Evolutionary conservation across 306 rosid species (phyloP).

Genomic region (Comarum palustre): DNA sequence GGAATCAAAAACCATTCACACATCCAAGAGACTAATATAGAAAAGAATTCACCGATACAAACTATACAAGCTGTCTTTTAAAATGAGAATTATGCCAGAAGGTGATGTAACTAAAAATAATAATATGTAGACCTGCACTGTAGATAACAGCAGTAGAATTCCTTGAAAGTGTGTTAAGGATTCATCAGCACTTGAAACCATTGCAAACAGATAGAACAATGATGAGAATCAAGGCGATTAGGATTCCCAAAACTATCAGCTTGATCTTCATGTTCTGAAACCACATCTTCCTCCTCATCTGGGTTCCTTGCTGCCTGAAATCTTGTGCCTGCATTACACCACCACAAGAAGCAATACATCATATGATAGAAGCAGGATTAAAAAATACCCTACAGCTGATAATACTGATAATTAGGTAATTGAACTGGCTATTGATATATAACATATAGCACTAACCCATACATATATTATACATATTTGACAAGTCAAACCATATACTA

Average conservation of each 20-base stretch:
- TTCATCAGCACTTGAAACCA: constrained; percentile 66
- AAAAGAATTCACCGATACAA: constrained; percentile 24
- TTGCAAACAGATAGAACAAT: constrained; percentile 65
- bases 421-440: neutral
- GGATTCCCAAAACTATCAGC: constrained; percentile 71
- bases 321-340: constrained; percentile 70
- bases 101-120: constrained; percentile 31
- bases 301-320: constrained; percentile 87
- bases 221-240: constrained; percentile 67
- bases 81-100: constrained; percentile 23
- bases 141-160: constrained; percentile 4
- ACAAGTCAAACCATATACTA: neutral
- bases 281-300: constrained; percentile 96
- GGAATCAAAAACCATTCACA: constrained; percentile 20
- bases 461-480: neutral
- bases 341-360: constrained; percentile 7
- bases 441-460: neutral
- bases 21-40: constrained; percentile 17
- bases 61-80: constrained; percentile 53
- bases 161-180: constrained; percentile 12
- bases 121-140: neutral
- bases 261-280: constrained; percentile 85
- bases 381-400: neutral
- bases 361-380: neutral
- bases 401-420: neutral